Conservation (phyloP, 2,329 filamentous ascomycete genomes). For the Cadophora gregata region DNA sequence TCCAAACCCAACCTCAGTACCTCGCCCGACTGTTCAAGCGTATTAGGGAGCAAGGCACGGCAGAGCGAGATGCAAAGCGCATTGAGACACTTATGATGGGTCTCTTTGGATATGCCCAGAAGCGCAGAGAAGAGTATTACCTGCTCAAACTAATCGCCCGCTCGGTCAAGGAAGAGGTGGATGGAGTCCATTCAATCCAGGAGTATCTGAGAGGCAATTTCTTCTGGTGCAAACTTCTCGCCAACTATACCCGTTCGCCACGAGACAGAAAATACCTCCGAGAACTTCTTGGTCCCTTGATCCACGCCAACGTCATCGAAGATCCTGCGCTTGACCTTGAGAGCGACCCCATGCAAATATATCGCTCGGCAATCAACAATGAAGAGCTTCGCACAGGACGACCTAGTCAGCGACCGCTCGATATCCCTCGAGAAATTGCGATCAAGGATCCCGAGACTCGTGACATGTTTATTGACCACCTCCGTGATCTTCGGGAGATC, state of each 20-base stretch:
- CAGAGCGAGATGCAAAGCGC: slow-evolving; percentile 91
- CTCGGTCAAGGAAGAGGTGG: slow-evolving; percentile 85
- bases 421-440: slow-evolving; percentile 90
- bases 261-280: slow-evolving; percentile 91
- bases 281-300: slow-evolving; percentile 81
- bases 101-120: slow-evolving; percentile 95
- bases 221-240: slow-evolving; percentile 89
- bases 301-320: slow-evolving; percentile 91
- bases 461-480: slow-evolving; percentile 89
- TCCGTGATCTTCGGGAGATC: slow-evolving; percentile 93
- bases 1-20: slow-evolving; percentile 96
- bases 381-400: slow-evolving; percentile 92
- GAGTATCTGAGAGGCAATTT: slow-evolving; percentile 90
- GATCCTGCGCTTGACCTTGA: slow-evolving; percentile 91
- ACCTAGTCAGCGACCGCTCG: slow-evolving; percentile 78
- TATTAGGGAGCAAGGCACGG: slow-evolving; percentile 79
- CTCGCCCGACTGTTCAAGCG: slow-evolving; percentile 86
- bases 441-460: slow-evolving; percentile 94
- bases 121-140: slow-evolving; percentile 95
- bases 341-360: slow-evolving; percentile 97
- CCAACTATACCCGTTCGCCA: slow-evolving; percentile 88
- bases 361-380: slow-evolving; percentile 93
- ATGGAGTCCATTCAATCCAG: slow-evolving; percentile 72
- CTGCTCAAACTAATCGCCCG: slow-evolving; percentile 85
- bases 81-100: slow-evolving; percentile 96